phyloP scores from a whole-genome alignment of 2,329 filamentous ascomycete genomes.

The Aspergillus oerlinghausenensis region DNA sequence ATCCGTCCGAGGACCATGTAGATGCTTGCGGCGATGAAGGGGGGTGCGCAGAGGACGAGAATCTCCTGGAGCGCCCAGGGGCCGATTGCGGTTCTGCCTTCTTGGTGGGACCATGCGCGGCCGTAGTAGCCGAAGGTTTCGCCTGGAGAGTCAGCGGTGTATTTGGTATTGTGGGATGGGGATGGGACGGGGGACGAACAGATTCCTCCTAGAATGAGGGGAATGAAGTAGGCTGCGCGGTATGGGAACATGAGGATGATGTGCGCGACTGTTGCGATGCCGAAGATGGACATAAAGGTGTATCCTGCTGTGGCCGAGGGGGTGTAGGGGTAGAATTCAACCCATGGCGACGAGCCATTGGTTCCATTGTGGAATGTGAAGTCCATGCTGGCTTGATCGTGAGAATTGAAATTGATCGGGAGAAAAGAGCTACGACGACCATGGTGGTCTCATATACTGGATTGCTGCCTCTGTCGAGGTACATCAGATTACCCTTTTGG shows the following conservation, averaged over 20 bases:
- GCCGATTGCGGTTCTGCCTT: constrained; percentile 16
- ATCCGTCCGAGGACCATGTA: constrained; percentile 30
- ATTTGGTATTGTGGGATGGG: background rate
- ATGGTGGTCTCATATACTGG: background rate
- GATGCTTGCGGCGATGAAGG: constrained; percentile 20
- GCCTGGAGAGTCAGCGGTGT: constrained; percentile 13
- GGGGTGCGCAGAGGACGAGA: constrained; percentile 11
- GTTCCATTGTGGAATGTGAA: constrained; percentile 26
- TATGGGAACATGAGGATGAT: constrained; percentile 28
- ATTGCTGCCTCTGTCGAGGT: background rate
- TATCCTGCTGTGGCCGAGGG: constrained; percentile 32
- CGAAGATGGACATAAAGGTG: constrained; percentile 34
- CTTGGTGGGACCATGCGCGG: constrained; percentile 30
- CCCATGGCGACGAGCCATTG: constrained; percentile 27
- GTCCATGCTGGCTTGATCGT: constrained; percentile 20
- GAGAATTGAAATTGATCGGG: background rate
- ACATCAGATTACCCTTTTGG: constrained; percentile 14
- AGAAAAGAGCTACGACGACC: background rate
- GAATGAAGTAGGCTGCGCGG: constrained; percentile 34
- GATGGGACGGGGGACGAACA: constrained; percentile 20
- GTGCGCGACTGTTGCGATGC: constrained; percentile 25
- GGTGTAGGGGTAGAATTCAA: constrained; percentile 36
- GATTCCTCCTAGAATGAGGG: constrained; percentile 33
- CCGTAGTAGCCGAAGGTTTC: constrained; percentile 36
- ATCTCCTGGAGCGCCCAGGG: constrained; percentile 19